Percentiles rank a stretch among this genome's conserved stretches.
These are phyloP conservation scores for Sporothrix globosa DNA, from an alignment of 2,329 filamentous ascomycete species.

Conservation along the genomic window DNA sequence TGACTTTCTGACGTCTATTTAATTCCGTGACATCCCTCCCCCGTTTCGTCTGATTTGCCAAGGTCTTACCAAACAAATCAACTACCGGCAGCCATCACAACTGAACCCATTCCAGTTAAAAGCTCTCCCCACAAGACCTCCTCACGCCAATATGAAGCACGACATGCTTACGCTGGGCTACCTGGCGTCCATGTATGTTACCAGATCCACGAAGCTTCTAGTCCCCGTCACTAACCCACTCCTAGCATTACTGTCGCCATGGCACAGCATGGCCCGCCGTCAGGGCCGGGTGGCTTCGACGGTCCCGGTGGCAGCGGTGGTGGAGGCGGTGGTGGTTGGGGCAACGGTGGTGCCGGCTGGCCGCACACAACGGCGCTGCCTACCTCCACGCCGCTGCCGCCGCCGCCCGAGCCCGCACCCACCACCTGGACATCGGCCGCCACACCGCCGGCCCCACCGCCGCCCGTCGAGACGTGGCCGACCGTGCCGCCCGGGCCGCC, in stretches of 20 bases:
- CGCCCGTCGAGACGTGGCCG: not conserved
- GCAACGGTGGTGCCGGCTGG: not conserved
- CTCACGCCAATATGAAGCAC: not conserved
- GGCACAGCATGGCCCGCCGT: conserved; percentile 14
- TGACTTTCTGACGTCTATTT: not conserved
- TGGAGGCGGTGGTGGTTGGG: not conserved
- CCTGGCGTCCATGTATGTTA: conserved; percentile 10
- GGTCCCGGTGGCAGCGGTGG: not conserved
- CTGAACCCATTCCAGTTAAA: not conserved
- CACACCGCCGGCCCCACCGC: not conserved
- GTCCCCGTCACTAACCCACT: not conserved
- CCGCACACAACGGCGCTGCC: not conserved
- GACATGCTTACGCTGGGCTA: not conserved
- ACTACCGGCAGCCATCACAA: not conserved
- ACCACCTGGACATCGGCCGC: not conserved
- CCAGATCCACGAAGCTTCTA: not conserved
- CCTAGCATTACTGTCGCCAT: conserved; percentile 10
- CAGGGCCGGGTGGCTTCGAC: not conserved
- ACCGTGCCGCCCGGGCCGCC: no score
- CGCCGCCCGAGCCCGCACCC: not conserved
- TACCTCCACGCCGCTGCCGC: not conserved
- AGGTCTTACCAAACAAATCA: not conserved
- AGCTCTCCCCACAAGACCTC: not conserved
- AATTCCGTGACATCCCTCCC: not conserved
- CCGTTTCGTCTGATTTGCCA: not conserved